Evolutionary conservation across 306 rosid species (phyloP), one percentile per base, ranked within the genome.

Genomic region (Vicia villosa): DNA sequence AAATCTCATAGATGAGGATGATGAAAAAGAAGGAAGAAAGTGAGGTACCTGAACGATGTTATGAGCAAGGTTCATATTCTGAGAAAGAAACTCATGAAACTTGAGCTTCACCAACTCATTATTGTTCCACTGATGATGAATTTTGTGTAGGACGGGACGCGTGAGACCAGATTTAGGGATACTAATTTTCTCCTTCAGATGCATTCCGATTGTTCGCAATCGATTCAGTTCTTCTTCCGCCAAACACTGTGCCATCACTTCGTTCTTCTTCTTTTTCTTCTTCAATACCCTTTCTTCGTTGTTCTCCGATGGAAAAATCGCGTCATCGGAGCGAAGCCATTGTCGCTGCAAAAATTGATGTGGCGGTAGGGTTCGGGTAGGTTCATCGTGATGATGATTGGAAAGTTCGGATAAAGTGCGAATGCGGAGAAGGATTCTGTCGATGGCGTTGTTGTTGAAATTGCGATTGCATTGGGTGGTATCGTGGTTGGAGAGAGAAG

Each of bases 121-220:
- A 84, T 75, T 84, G 72, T 85, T 86, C 99, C 99, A 95, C 0
- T 63, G 84, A 11, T 67, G 81, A 41, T 95, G 97, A 83, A 95
- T 87, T 73, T 86, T 91, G 57, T 89, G 86, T 3, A 91, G 80
- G 19, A 95, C 99, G 1, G 83, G 69, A 81, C 80, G 89, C 0
- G 93, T 91, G 13, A 89, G 74, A 38, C 99, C 99, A 0, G 97
- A 97, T 73, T 95, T 82, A 5, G 99, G 95, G 16, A 95, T 76
- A 71, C 79, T 89, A n/a, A 95, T 30, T 67, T 87, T 78, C 68
- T 89, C 95, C 51, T 85, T 83, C 0, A 86, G 28, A 30, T 63
- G 70, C 86, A 87, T 89, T 24, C 97, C 97, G 41, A 78, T 13
- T 38, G 86, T 77, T 77, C 92, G 85, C 88, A 95, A 62, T 51